Evolutionary conservation across 768 basidiomycete genomes (phyloP).

Genomic region (Daedaleopsis sinensis): DNA sequence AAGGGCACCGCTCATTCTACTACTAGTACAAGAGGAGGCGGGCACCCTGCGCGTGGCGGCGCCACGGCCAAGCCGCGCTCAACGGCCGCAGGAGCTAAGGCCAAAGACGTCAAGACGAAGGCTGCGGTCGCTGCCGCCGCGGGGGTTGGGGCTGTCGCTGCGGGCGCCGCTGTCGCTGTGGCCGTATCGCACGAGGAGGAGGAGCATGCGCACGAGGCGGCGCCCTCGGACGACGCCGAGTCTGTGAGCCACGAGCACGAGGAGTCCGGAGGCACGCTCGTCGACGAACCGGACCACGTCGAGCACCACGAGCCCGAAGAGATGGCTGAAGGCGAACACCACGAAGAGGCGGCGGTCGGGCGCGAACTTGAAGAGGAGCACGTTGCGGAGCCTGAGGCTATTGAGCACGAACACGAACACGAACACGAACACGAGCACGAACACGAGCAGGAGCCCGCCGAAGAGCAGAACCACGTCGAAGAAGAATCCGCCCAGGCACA

Average conservation of each 20-base stretch:
- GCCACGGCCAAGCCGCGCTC: constrained; percentile 5
- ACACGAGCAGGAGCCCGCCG: background rate
- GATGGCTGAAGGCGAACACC: constrained; percentile 15
- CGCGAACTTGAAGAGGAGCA: background rate
- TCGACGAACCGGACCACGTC: constrained; percentile 22
- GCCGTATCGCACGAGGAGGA: constrained; percentile 13
- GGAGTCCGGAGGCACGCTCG: constrained; percentile 19
- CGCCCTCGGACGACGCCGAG: constrained; percentile 16
- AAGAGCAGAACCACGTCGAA: background rate
- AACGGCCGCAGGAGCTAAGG: constrained; percentile 26
- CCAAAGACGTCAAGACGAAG: constrained; percentile 26
- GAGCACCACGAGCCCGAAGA: constrained; percentile 29
- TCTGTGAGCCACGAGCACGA: constrained; percentile 24
- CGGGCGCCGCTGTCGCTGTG: constrained; percentile 25
- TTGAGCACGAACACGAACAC: no score
- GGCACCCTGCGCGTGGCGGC: constrained; percentile 1
- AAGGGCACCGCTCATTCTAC: constrained; percentile 15
- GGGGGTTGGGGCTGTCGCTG: constrained; percentile 20
- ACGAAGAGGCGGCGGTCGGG: constrained; percentile 4
- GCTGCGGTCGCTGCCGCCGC: constrained; percentile 28
- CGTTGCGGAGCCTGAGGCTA: constrained; percentile 10
- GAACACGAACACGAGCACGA: no score
- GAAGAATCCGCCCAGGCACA: background rate
- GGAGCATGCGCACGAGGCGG: constrained; percentile 27
- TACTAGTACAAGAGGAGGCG: constrained; percentile 20